A percentile compares a stretch with the other conserved stretches of the same genome.
Conservation (phyloP, 2,329 filamentous ascomycete genomes). For the Trichoderma koningiopsis region DNA sequence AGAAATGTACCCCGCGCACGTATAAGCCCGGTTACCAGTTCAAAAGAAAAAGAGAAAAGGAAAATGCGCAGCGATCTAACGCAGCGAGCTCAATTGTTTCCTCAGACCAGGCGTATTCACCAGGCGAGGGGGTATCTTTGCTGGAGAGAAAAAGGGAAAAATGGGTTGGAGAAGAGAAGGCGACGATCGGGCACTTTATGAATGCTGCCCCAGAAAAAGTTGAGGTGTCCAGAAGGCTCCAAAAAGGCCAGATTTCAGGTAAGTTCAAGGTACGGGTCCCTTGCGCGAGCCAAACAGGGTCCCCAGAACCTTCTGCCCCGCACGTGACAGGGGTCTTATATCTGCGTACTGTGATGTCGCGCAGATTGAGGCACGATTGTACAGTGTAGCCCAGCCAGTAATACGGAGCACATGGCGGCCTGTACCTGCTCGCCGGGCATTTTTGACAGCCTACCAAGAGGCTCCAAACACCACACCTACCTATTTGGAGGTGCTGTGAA, state of each 20-base stretch:
- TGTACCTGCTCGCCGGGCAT: constrained; percentile 4
- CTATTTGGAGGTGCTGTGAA: constrained; percentile 5
- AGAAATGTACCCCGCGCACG: constrained; percentile 20
- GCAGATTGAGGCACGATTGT: not conserved
- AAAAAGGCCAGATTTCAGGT: constrained; percentile 55
- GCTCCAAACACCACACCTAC: constrained; percentile 8
- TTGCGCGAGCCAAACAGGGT: constrained; percentile 22
- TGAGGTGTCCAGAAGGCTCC: constrained; percentile 48
- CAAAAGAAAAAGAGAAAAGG: constrained; percentile 30
- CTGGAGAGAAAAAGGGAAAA: constrained; percentile 33
- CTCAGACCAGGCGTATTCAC: constrained; percentile 38
- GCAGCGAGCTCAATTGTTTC: constrained; percentile 35
- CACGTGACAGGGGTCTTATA: constrained; percentile 36
- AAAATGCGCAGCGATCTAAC: constrained; percentile 34
- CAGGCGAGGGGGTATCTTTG: constrained; percentile 34
- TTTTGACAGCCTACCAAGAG: constrained; percentile 2
- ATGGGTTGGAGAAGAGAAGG: constrained; percentile 34
- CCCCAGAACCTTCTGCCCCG: constrained; percentile 32
- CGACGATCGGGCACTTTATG: constrained; percentile 41
- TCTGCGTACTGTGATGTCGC: not conserved
- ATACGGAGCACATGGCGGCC: not conserved
- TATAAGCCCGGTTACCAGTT: constrained; percentile 22
- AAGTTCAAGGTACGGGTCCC: constrained; percentile 23
- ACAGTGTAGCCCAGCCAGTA: not conserved
- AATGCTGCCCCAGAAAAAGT: constrained; percentile 34